Evolutionary conservation across 2,329 filamentous ascomycete species (phyloP).

Genomic region (Pseudogymnoascus sp.): DNA sequence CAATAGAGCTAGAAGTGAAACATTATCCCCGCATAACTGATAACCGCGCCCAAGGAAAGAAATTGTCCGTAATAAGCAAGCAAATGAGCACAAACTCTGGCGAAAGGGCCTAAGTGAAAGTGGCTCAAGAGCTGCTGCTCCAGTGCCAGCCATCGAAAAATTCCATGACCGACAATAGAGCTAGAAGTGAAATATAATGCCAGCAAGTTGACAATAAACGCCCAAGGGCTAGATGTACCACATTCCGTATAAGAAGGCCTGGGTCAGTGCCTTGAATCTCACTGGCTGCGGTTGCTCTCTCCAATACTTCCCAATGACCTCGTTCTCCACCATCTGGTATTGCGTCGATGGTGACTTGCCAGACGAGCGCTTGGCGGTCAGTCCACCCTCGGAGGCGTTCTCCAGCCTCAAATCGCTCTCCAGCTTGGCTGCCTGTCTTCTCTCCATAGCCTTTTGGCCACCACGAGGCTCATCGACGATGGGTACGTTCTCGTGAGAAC

Average conservation of each 20-base stretch:
- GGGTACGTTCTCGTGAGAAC: constrained; percentile 57
- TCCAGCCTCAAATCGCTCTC: constrained; percentile 8
- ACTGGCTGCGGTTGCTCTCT: constrained; percentile 7
- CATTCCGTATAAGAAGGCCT: constrained; percentile 25
- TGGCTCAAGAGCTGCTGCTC: background rate
- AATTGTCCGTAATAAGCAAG: constrained; percentile 7
- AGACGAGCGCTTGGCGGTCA: constrained; percentile 14
- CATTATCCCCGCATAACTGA: background rate
- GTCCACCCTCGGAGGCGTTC: constrained; percentile 20
- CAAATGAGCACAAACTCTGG: background rate
- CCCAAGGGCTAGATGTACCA: constrained; percentile 27
- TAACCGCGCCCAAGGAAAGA: constrained; percentile 5
- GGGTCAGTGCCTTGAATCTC: constrained; percentile 1
- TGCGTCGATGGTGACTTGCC: constrained; percentile 24
- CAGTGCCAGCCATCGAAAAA: background rate
- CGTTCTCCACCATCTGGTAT: constrained; percentile 13
- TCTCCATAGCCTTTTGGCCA: constrained; percentile 36
- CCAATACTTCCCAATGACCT: constrained; percentile 1
- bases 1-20: background rate
- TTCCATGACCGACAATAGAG: background rate
- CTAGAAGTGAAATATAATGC: background rate
- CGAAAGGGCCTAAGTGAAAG: background rate
- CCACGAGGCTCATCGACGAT: constrained; percentile 38
- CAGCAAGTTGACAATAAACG: background rate
- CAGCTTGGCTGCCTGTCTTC: constrained; percentile 15